Evolutionary conservation across 164 flowering plant genomes (phyloP), one percentile per base, ranked within the genome.

Genomic region (Berberis thunbergii): DNA sequence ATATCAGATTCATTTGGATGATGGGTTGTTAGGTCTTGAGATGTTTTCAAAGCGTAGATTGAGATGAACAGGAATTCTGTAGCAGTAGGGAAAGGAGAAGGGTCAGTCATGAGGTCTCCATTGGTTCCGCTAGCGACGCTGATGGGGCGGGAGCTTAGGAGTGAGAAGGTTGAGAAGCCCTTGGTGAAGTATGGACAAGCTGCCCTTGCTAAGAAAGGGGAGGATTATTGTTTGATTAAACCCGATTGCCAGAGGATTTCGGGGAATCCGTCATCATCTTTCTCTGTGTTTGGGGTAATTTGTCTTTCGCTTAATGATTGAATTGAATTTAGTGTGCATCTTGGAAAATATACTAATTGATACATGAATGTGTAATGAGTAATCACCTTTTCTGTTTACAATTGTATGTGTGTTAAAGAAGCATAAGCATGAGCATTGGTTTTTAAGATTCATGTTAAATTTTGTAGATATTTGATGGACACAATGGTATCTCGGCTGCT

Each of bases 401-500:
- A 26, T 26, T 26, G 26, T 26, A 26, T 26, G 26, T 26, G 26
- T 26, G 26, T 26, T 26, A 26, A 26, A 26, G 26, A 26, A 26
- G 26, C 26, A 26, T 26, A 26, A 26, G 26, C 26, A 26, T 26
- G n/a, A 10, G 10, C 3, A 1, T 52, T 3, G 10, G 13, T 52
- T 7, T 58, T 41, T 2, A 56, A 26, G 43, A 38, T 57, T 75
- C 43, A 59, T 54, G 68, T 64, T 67, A 6, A 10, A 57, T 58
- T 62, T 71, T 64, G 64, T 74, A 94, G 99, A 87, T 94, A 40
- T 89, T 94, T 81, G 97, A 94, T 78, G 99, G 97, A 59, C 99
- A 94, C 70, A 87, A 94, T 75, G 99, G 99, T 8, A 81, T 86
- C 60, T 87, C 96, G 6, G 99, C 97, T 64, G 99, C 97, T 67